Evolutionary conservation across 176 grass and related monocot genomes (phyloP).

Genomic region (Saccharum officinarum): DNA sequence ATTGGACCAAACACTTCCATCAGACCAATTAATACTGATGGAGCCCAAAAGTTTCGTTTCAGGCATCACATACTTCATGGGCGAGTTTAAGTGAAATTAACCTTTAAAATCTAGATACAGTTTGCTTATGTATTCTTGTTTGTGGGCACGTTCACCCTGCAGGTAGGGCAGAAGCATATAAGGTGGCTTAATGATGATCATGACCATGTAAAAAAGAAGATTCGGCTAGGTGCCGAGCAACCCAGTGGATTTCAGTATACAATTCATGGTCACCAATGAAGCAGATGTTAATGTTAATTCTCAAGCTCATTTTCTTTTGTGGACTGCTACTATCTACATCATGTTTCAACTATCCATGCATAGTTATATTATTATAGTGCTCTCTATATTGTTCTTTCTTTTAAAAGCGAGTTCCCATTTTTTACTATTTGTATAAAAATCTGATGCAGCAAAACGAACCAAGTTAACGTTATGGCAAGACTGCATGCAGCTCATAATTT

Average conservation of each 20-base stretch:
- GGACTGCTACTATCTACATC: no score
- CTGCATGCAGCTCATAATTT: neutral
- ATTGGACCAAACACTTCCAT: slow-evolving; percentile 79
- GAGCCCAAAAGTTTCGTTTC: slow-evolving; percentile 67
- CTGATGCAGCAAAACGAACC: neutral
- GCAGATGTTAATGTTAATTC: slow-evolving; percentile 55
- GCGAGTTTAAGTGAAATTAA: neutral
- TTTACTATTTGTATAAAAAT: neutral
- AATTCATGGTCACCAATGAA: slow-evolving; percentile 78
- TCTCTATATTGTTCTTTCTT: slow-evolving; percentile 23
- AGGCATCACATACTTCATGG: neutral
- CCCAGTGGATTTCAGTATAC: slow-evolving; percentile 90
- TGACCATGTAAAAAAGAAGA: slow-evolving; percentile 59
- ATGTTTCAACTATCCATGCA: slow-evolving; percentile 1
- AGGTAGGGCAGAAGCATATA: slow-evolving; percentile 78
- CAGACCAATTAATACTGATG: slow-evolving; percentile 79
- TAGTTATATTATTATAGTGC: neutral
- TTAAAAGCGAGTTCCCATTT: neutral
- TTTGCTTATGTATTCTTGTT: neutral
- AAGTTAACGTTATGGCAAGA: neutral
- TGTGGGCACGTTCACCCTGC: slow-evolving; percentile 6
- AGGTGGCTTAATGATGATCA: slow-evolving; percentile 59
- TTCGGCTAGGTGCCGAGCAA: slow-evolving; percentile 61
- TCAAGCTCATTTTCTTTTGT: slow-evolving; percentile 9
- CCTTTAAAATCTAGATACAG: neutral